Conservation (phyloP, 345 rosid genomes). For the Arabidopsis thaliana region TAIR10.1 NC_003070.9:17816501-17817000, state of each 20-base stretch:
- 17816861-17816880: neutral
- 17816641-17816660: neutral
- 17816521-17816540: slow-evolving; percentile 18
- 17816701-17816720: neutral
- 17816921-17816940: slow-evolving; percentile 85
- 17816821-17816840: neutral
- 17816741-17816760: neutral
- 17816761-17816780: neutral
- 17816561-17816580: neutral
- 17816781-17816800: neutral
- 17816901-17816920: slow-evolving; percentile 72
- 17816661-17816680: neutral
- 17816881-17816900: too few species aligned
- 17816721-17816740: neutral
- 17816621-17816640: slow-evolving; percentile 13
- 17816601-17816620: slow-evolving; percentile 9
- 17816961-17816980: slow-evolving; percentile 83
- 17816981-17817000: neutral
- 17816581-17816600: slow-evolving; percentile 5
- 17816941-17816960: slow-evolving; percentile 80
- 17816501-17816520: slow-evolving; percentile 2
- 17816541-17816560: neutral
- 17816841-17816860: neutral
- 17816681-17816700: neutral
- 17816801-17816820: neutral